phyloP scores from a whole-genome alignment of 1,139 yeast species.

The Hyphopichia burtonii region DNA sequence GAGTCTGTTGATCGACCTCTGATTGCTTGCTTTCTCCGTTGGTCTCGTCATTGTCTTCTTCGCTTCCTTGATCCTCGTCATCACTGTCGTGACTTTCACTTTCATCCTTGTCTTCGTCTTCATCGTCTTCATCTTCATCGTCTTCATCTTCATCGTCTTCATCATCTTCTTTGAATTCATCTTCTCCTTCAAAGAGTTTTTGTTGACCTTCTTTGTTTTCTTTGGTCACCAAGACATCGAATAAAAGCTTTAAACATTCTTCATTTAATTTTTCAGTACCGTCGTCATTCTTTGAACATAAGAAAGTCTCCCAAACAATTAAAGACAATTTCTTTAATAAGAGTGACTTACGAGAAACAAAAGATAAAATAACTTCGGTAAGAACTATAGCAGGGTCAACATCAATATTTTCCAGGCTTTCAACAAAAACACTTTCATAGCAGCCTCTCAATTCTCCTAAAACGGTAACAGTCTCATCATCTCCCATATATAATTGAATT shows the following conservation, averaged over 20 bases:
- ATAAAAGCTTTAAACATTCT: constrained; percentile 56
- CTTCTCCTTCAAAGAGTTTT: constrained; percentile 67
- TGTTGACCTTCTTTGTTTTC: constrained; percentile 86
- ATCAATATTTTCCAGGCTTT: constrained; percentile 20
- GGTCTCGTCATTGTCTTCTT: constrained; percentile 8
- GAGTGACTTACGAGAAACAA: constrained; percentile 69
- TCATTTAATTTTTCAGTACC: constrained; percentile 35
- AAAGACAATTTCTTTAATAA: constrained; percentile 70
- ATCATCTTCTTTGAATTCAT: constrained; percentile 41
- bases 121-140: constrained; percentile 23
- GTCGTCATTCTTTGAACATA: constrained; percentile 30
- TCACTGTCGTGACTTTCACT: constrained; percentile 27
- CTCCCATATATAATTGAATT: constrained; percentile 77
- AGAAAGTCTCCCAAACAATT: constrained; percentile 69
- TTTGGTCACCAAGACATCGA: constrained; percentile 66
- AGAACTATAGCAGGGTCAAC: constrained; percentile 56
- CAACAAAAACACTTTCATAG: constrained; percentile 39
- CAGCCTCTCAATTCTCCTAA: constrained; percentile 68
- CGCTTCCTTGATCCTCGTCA: constrained; percentile 10
- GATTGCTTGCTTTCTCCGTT: constrained; percentile 32
- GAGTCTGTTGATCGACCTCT: constrained; percentile 67
- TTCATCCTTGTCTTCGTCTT: constrained; percentile 28
- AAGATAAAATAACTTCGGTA: constrained; percentile 76
- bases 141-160: constrained; percentile 30
- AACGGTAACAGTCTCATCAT: constrained; percentile 73